A percentile compares a stretch with the other conserved stretches of the same genome.
Evolutionary conservation across 1,284 basidiomycete genomes (phyloP).

Genomic region (Anthracocystis setariae): DNA sequence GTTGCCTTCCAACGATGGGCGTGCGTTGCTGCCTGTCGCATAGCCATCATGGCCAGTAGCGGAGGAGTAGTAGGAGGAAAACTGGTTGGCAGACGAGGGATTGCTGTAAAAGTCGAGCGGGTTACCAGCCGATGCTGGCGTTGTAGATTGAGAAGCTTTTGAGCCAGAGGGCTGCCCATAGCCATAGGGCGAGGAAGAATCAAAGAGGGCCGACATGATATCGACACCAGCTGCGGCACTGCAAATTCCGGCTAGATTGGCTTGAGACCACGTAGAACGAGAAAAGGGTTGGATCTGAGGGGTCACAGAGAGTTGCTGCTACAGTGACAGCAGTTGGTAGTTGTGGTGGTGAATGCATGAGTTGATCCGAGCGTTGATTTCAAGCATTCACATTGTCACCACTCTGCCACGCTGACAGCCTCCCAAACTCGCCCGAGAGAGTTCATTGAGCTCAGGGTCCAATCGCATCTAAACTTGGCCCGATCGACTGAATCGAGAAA

Average conservation of each 20-base stretch:
- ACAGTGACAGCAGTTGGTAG: no score
- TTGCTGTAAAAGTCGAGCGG: constrained; percentile 50
- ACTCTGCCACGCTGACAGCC: not conserved
- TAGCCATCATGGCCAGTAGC: constrained; percentile 35
- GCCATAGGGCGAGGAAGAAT: constrained; percentile 50
- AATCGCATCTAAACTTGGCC: not conserved
- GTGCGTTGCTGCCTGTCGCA: constrained; percentile 37
- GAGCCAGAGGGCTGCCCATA: constrained; percentile 40
- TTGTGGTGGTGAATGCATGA: no score
- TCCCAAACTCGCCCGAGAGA: no score
- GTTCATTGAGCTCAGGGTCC: no score
- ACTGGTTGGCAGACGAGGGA: constrained; percentile 23
- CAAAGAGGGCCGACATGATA: constrained; percentile 53
- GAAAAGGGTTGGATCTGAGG: no score
- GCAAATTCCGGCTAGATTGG: no score
- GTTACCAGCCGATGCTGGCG: constrained; percentile 26
- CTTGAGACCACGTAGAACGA: no score
- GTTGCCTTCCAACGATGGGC: constrained; percentile 59
- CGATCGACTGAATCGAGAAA: not conserved
- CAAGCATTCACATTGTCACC: not conserved
- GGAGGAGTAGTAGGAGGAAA: constrained; percentile 43
- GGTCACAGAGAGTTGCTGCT: no score
- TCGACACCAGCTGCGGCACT: not conserved
- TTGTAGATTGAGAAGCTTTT: constrained; percentile 27
- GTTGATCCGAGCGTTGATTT: constrained; percentile 32